Evolutionary conservation across 2,329 filamentous ascomycete species (phyloP).

Genomic region (Pezicula carpinea): DNA sequence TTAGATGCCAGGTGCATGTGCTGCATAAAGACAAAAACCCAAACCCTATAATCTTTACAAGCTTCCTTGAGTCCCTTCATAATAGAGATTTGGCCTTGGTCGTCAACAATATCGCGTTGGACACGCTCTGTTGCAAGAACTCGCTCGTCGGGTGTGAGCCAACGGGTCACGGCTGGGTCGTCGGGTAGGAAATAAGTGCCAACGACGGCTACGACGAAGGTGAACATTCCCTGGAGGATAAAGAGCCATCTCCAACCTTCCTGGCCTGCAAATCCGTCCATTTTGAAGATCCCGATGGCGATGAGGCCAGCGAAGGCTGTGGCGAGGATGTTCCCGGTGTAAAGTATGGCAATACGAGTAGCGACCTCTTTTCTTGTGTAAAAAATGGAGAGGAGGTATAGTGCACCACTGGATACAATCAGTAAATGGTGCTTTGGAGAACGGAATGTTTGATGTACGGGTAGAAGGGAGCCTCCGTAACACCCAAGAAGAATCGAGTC

Average conservation of each 20-base stretch:
- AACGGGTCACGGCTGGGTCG: slow-evolving; percentile 33
- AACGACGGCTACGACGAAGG: slow-evolving; percentile 9
- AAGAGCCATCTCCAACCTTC: slow-evolving; percentile 40
- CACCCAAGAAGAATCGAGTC: slow-evolving; percentile 25
- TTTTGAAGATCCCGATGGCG: slow-evolving; percentile 30
- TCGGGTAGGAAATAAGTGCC: slow-evolving; percentile 39
- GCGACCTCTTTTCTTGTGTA: slow-evolving; percentile 39
- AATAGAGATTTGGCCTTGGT: neutral
- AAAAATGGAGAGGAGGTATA: slow-evolving; percentile 41
- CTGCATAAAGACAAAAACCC: slow-evolving; percentile 38
- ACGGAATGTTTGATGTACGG: too few relatives aligned
- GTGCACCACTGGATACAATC: slow-evolving; percentile 40
- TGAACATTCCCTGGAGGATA: slow-evolving; percentile 30
- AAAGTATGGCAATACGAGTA: slow-evolving; percentile 31
- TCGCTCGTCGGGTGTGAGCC: slow-evolving; percentile 15
- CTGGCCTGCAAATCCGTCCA: slow-evolving; percentile 32
- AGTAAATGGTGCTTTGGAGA: too few relatives aligned
- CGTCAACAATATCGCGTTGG: neutral
- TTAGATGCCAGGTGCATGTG: slow-evolving; percentile 38
- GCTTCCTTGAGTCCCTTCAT: slow-evolving; percentile 2
- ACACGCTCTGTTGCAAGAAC: slow-evolving; percentile 3
- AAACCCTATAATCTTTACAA: slow-evolving; percentile 24
- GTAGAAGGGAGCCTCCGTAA: slow-evolving; percentile 31
- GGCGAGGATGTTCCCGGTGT: slow-evolving; percentile 32
- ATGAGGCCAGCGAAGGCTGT: slow-evolving; percentile 34